Evolutionary conservation across 306 rosid species (phyloP).

Genomic region (Hylodesmum podocarpum): DNA sequence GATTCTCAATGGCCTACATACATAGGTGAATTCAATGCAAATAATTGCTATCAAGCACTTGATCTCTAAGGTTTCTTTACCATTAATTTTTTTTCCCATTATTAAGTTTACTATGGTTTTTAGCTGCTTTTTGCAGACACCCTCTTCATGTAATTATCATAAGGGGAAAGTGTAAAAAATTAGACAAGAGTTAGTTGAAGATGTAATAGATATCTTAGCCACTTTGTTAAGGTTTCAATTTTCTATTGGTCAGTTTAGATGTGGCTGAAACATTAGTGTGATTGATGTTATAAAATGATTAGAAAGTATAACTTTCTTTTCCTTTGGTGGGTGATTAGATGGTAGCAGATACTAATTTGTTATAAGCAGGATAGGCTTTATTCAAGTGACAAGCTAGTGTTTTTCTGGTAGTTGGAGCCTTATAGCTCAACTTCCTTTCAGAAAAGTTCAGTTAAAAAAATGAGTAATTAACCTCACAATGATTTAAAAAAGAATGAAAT

Average conservation of each 20-base stretch:
- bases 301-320: slow-evolving; percentile 47
- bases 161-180: background rate
- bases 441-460: slow-evolving; percentile 28
- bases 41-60: slow-evolving; percentile 35
- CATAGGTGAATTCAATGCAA: slow-evolving; percentile 26
- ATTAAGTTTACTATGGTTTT: slow-evolving; percentile 10
- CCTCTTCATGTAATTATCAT: slow-evolving; percentile 28
- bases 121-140: slow-evolving; percentile 26
- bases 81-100: background rate
- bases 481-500: background rate
- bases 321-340: slow-evolving; percentile 46
- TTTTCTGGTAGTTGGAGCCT: slow-evolving; percentile 44
- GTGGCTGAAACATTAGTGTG: slow-evolving; percentile 39
- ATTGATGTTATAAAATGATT: slow-evolving; percentile 43
- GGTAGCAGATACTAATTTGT: slow-evolving; percentile 37
- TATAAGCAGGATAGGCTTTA: slow-evolving; percentile 48
- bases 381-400: slow-evolving; percentile 41
- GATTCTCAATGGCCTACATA: slow-evolving; percentile 34
- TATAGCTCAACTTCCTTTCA: slow-evolving; percentile 33
- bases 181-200: slow-evolving; percentile 33
- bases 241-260: slow-evolving; percentile 40
- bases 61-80: slow-evolving; percentile 17
- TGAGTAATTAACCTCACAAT: slow-evolving; percentile 10
- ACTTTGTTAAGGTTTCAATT: slow-evolving; percentile 39
- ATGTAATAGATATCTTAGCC: slow-evolving; percentile 39